Percentiles rank a stretch among this genome's conserved stretches.
These are phyloP conservation scores for Pholiota molesta DNA, from an alignment of 768 basidiomycete species.

Conservation along the genomic window DNA sequence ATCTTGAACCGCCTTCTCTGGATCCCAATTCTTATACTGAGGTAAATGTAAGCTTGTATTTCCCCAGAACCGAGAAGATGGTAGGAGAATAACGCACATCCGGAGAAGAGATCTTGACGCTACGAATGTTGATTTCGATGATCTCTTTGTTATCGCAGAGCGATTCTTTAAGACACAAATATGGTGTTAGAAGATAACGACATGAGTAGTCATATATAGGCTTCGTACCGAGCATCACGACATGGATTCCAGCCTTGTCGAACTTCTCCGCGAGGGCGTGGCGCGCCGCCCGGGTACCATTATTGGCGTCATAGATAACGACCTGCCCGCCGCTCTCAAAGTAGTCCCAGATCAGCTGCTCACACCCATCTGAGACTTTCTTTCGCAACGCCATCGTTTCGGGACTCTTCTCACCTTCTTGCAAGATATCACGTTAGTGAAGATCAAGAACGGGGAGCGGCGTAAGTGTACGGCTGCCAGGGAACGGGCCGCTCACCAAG, in stretches of 20 bases:
- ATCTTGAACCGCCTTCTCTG: conserved; percentile 88
- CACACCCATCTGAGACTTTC: conserved; percentile 80
- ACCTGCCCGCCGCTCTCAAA: conserved; percentile 90
- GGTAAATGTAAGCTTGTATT: conserved; percentile 5
- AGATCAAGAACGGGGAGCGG: background rate
- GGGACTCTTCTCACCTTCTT: conserved; percentile 71
- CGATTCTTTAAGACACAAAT: conserved; percentile 59
- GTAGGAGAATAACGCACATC: conserved; percentile 64
- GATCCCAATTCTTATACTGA: conserved; percentile 92
- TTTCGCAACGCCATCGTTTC: conserved; percentile 81
- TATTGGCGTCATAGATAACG: conserved; percentile 98
- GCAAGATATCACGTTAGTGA: background rate
- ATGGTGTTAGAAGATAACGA: background rate
- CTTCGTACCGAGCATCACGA: conserved; percentile 83
- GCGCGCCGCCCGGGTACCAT: conserved; percentile 71
- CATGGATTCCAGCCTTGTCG: conserved; percentile 84
- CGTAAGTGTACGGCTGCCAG: background rate
- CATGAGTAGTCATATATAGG: background rate
- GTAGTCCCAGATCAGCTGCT: conserved; percentile 87
- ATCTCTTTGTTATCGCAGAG: conserved; percentile 91
- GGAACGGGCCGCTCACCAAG: conserved; percentile 53
- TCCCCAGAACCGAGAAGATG: background rate
- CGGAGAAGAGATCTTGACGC: conserved; percentile 97
- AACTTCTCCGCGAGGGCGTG: conserved; percentile 83
- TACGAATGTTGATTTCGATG: conserved; percentile 92